phyloP scores from a whole-genome alignment of 441 rosid genomes.

The Lepidium campestre region DNA sequence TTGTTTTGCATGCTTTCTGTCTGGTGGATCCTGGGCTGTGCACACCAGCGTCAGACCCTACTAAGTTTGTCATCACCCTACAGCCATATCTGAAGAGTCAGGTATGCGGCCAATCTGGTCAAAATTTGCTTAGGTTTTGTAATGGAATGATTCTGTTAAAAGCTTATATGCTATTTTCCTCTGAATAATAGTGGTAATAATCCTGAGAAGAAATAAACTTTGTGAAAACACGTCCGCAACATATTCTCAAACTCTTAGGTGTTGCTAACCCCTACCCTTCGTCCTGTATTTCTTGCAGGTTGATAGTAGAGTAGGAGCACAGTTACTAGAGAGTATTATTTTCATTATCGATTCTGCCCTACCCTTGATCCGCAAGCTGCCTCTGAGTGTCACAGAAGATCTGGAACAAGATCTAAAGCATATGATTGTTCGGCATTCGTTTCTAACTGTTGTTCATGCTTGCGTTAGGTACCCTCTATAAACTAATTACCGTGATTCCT shows the following conservation, averaged over 20 bases:
- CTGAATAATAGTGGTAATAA: slow-evolving; percentile 3
- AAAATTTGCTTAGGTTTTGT: slow-evolving; percentile 9
- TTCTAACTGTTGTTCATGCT: slow-evolving; percentile 97
- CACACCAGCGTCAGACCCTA: slow-evolving; percentile 89
- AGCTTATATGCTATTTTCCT: slow-evolving; percentile 11
- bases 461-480: slow-evolving; percentile 74
- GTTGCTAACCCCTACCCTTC: slow-evolving; percentile 19
- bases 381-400: slow-evolving; percentile 75
- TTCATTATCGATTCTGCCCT: slow-evolving; percentile 84
- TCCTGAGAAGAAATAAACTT: neutral
- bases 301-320: slow-evolving; percentile 82
- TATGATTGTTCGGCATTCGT: slow-evolving; percentile 95
- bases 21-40: slow-evolving; percentile 92
- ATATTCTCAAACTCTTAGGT: slow-evolving; percentile 5
- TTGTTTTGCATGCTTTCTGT: slow-evolving; percentile 91
- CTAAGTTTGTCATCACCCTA: slow-evolving; percentile 87
- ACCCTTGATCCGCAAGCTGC: slow-evolving; percentile 83
- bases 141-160: slow-evolving; percentile 3
- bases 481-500: slow-evolving; percentile 13
- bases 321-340: slow-evolving; percentile 91
- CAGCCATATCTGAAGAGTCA: slow-evolving; percentile 96
- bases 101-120: slow-evolving; percentile 32
- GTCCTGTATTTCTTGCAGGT: slow-evolving; percentile 48
- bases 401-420: slow-evolving; percentile 94
- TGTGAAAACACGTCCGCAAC: neutral